Conservation (phyloP, 2,329 filamentous ascomycete species). For the Hymenoscyphus occultus region DNA sequence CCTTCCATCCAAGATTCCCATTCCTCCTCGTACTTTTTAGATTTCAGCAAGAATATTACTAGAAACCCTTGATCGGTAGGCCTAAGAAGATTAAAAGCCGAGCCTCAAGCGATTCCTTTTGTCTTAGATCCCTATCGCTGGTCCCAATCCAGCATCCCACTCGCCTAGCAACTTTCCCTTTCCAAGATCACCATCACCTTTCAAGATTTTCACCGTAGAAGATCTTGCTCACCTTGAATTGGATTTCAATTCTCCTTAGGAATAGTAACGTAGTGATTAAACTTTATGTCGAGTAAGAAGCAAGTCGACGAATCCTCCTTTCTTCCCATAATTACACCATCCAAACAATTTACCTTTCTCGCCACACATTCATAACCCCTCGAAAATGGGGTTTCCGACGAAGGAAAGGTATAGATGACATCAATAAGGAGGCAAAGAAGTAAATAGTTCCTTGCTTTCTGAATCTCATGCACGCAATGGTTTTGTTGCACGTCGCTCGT, state of each 20-base stretch:
- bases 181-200: neutral
- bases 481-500: conserved; percentile 1
- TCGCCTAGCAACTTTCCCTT: neutral
- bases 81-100: neutral
- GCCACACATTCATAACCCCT: neutral
- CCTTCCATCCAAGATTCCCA: neutral
- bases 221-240: too few species aligned
- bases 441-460: neutral
- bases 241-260: too few species aligned
- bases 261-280: too few species aligned
- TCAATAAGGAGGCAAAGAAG: neutral
- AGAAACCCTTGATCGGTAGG: neutral
- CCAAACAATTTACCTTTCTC: neutral
- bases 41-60: neutral
- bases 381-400: neutral
- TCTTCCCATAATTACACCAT: too few species aligned
- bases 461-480: neutral
- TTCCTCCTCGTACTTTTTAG: conserved; percentile 1
- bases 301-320: too few species aligned
- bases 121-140: neutral
- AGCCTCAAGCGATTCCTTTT: neutral
- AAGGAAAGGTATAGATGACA: neutral
- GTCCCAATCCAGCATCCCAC: neutral
- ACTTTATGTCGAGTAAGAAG: too few species aligned
- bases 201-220: too few species aligned